Conservation (phyloP, 345 rosid species). For the Hevea brasiliensis region DNA sequence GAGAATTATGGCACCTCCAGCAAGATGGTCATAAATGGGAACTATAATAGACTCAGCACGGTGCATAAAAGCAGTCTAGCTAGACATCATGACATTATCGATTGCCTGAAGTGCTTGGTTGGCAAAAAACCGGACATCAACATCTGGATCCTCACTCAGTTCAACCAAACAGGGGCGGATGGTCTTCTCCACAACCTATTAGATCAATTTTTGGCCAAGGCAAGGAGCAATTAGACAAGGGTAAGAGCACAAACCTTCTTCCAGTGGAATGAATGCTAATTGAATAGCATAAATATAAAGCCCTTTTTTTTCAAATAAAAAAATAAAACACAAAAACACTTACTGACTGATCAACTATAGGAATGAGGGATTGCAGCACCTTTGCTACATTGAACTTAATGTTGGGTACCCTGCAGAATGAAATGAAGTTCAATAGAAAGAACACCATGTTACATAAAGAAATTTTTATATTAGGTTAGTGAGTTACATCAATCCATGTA, state of each 20-base stretch:
- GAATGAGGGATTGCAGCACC: conserved; percentile 83
- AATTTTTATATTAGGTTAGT: background rate
- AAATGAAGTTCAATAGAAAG: background rate
- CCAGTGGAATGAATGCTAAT: background rate
- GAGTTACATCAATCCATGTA: conserved; percentile 19
- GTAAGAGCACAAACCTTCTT: background rate
- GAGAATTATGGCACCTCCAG: conserved; percentile 9
- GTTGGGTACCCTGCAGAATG: conserved; percentile 72
- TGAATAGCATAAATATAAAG: background rate
- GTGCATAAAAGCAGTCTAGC: conserved; percentile 26
- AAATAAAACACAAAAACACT: conserved; percentile 26
- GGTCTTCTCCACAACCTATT: conserved; percentile 71
- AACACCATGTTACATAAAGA: background rate
- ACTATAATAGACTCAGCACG: background rate
- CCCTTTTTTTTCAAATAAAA: too few species aligned
- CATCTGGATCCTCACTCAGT: conserved; percentile 93
- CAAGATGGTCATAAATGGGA: background rate
- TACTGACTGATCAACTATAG: conserved; percentile 79
- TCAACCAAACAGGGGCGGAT: conserved; percentile 78
- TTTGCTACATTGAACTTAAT: conserved; percentile 96
- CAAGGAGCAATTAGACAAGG: background rate
- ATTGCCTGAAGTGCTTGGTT: conserved; percentile 76
- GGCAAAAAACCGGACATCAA: conserved; percentile 85
- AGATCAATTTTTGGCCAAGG: background rate
- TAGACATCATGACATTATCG: conserved; percentile 73